These are phyloP conservation scores for rapeseed (Brassica napus) DNA, from an alignment of 345 rosid genomes.

Conservation along the genomic window DNA sequence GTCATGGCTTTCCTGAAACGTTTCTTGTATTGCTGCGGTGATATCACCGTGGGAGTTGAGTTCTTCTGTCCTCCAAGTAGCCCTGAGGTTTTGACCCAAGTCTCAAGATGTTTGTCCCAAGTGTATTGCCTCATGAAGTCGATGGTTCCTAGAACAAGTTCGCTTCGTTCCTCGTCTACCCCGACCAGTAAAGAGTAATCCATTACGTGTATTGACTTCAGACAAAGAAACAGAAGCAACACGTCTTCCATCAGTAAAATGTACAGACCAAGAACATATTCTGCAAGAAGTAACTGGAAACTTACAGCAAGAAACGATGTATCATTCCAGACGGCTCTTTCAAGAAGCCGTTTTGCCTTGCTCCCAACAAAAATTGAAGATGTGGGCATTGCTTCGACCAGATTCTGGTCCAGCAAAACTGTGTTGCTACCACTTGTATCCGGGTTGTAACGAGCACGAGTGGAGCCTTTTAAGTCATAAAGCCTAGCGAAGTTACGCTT, in stretches of 20 bases:
- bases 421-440: constrained; percentile 86
- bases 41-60: constrained; percentile 77
- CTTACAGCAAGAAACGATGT: constrained; percentile 96
- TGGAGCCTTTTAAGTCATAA: constrained; percentile 93
- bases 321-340: constrained; percentile 97
- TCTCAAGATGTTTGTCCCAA: constrained; percentile 93
- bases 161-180: constrained; percentile 76
- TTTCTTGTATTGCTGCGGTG: constrained; percentile 91
- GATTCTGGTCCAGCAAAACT: constrained; percentile 91
- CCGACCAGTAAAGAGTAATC: constrained; percentile 93
- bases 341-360: constrained; percentile 84
- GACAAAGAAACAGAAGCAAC: constrained; percentile 29
- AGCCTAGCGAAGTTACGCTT: constrained; percentile 72
- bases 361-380: constrained; percentile 94
- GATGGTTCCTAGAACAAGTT: constrained; percentile 83
- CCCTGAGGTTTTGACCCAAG: constrained; percentile 85
- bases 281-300: constrained; percentile 11
- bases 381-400: constrained; percentile 95
- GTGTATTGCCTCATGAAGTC: constrained; percentile 98
- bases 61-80: constrained; percentile 80
- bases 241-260: constrained; percentile 24
- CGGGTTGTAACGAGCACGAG: constrained; percentile 88
- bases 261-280: background rate
- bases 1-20: constrained; percentile 96
- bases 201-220: constrained; percentile 85